Conservation (phyloP, 139 green algal species). For the Picochlorum sp. region DNA sequence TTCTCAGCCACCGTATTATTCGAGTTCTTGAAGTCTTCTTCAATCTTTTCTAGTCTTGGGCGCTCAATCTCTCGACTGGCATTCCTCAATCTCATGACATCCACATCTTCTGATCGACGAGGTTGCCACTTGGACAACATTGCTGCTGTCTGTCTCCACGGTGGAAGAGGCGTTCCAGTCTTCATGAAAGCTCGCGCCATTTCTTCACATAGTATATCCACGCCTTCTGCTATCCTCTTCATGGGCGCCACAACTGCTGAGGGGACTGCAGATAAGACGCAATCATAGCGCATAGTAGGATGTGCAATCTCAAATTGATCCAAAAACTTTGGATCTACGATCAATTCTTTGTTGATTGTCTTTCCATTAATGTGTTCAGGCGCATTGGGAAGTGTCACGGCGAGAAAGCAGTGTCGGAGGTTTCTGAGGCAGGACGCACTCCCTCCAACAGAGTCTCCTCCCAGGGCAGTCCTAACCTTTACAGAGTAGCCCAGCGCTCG, state of each 20-base stretch:
- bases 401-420: conserved; percentile 55
- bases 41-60: too few species aligned
- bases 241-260: conserved; percentile 23
- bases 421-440: conserved; percentile 49
- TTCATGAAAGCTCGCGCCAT: conserved; percentile 36
- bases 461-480: conserved; percentile 35
- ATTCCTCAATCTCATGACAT: conserved; percentile 5
- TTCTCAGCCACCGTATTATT: conserved; percentile 22
- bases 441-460: conserved; percentile 23
- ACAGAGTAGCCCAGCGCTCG: conserved; percentile 30
- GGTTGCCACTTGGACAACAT: conserved; percentile 57
- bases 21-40: neutral
- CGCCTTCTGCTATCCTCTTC: conserved; percentile 23
- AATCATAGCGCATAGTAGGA: conserved; percentile 29
- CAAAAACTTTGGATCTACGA: conserved; percentile 46
- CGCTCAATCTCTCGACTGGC: too few species aligned
- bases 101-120: conserved; percentile 33
- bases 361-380: neutral
- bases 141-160: conserved; percentile 39
- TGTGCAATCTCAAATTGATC: conserved; percentile 60
- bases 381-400: conserved; percentile 17
- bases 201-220: conserved; percentile 41
- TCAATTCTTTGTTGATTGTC: neutral
- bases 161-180: conserved; percentile 35
- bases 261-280: conserved; percentile 31